Evolutionary conservation across 371 early-diverging fungal species (phyloP).

Genomic region (Synchytrium microbalum): DNA sequence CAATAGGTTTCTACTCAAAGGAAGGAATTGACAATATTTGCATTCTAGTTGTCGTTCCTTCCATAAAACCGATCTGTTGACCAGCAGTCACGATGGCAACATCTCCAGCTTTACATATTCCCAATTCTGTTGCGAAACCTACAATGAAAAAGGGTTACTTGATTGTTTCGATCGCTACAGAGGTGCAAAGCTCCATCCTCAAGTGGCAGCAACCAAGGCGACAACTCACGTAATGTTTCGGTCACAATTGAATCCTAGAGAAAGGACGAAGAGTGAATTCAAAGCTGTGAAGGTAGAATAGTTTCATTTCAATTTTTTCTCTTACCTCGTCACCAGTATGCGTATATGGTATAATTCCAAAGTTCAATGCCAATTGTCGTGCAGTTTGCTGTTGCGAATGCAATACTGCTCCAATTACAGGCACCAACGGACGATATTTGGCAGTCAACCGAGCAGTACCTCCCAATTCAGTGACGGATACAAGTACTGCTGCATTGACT

Average conservation of each 20-base stretch:
- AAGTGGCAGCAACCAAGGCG: slow-evolving; percentile 52
- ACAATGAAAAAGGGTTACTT: slow-evolving; percentile 57
- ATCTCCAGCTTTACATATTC: slow-evolving; percentile 38
- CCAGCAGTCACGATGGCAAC: slow-evolving; percentile 48
- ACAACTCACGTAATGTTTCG: slow-evolving; percentile 28
- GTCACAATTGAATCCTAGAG: slow-evolving; percentile 17
- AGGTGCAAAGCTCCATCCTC: not conserved
- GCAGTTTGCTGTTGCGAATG: slow-evolving; percentile 60
- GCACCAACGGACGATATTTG: slow-evolving; percentile 90
- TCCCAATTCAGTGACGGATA: slow-evolving; percentile 57
- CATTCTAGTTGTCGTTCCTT: too few relatives aligned
- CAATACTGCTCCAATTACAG: slow-evolving; percentile 87
- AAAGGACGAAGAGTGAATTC: too few relatives aligned
- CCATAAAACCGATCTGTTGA: slow-evolving; percentile 40
- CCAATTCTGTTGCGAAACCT: slow-evolving; percentile 29
- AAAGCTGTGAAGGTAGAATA: too few relatives aligned
- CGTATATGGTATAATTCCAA: slow-evolving; percentile 87
- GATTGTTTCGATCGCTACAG: slow-evolving; percentile 56
- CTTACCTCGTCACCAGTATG: slow-evolving; percentile 45
- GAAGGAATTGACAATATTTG: too few relatives aligned
- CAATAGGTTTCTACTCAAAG: too few relatives aligned
- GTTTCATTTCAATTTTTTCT: slow-evolving; percentile 3
- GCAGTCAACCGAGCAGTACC: slow-evolving; percentile 83
- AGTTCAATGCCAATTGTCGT: slow-evolving; percentile 75
- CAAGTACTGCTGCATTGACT: slow-evolving; percentile 79